Percentiles rank a stretch among this genome's conserved stretches.
These are phyloP conservation scores for Pythium utonaiense DNA, from an alignment of 352 stramenopile species.

Conservation along the genomic window DNA sequence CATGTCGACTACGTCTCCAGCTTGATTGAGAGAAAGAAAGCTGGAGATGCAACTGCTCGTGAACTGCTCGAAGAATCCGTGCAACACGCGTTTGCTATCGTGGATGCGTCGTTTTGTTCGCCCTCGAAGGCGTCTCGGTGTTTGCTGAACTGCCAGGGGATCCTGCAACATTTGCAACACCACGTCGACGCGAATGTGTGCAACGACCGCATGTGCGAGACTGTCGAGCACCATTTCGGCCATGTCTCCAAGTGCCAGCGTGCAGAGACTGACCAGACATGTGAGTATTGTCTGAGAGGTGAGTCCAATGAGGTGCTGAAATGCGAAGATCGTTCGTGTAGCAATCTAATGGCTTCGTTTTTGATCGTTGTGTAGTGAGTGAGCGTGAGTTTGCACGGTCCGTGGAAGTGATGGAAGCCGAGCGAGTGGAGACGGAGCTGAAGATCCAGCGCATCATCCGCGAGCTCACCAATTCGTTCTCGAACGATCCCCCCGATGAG, in stretches of 20 bases:
- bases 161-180: constrained; percentile 30
- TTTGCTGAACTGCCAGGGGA: constrained; percentile 26
- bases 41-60: constrained; percentile 7
- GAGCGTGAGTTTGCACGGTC: constrained; percentile 27
- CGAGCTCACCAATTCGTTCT: constrained; percentile 21
- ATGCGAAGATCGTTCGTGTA: too few species aligned
- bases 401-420: constrained; percentile 27
- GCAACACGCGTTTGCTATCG: constrained; percentile 23
- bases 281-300: constrained; percentile 37
- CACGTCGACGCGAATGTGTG: constrained; percentile 27
- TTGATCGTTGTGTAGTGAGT: constrained; percentile 5
- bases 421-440: constrained; percentile 21
- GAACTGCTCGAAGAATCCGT: constrained; percentile 18
- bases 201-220: constrained; percentile 21
- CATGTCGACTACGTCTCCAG: constrained; percentile 15
- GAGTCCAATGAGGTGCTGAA: not conserved
- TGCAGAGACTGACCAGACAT: constrained; percentile 11
- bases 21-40: constrained; percentile 18
- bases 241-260: constrained; percentile 25
- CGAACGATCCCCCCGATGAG: constrained; percentile 23
- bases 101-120: constrained; percentile 31
- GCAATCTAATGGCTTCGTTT: not conserved
- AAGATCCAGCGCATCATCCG: constrained; percentile 26
- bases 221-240: constrained; percentile 29
- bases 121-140: constrained; percentile 22